These are phyloP conservation scores for Xylaria bambusicola DNA, from an alignment of 495 filamentous ascomycete genomes.

Conservation along the genomic window DNA sequence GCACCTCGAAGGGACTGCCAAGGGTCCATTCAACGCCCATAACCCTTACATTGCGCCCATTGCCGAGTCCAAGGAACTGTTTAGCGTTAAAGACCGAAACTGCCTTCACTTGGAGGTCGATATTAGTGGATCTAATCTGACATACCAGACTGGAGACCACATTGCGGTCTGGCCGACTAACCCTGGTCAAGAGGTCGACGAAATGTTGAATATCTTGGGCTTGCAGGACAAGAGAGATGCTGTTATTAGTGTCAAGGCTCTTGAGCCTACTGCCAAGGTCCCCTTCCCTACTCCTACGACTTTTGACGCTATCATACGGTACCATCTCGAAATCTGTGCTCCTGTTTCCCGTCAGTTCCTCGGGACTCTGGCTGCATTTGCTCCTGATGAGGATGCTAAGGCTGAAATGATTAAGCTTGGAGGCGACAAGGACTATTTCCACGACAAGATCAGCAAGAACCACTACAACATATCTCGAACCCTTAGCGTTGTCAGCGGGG, in stretches of 20 bases:
- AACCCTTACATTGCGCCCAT: slow-evolving; percentile 98
- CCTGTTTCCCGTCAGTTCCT: slow-evolving; percentile 97
- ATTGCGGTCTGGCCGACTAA: slow-evolving; percentile 98
- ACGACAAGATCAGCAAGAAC: slow-evolving; percentile 77
- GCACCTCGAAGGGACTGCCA: slow-evolving; percentile 82
- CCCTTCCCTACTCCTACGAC: slow-evolving; percentile 97
- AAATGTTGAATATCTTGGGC: slow-evolving; percentile 79
- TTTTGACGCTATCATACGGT: slow-evolving; percentile 89
- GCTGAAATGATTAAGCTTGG: slow-evolving; percentile 86
- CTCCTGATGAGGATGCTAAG: slow-evolving; percentile 81
- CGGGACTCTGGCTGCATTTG: slow-evolving; percentile 82
- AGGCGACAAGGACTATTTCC: slow-evolving; percentile 94
- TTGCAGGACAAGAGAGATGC: slow-evolving; percentile 73
- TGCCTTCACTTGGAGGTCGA: slow-evolving; percentile 97
- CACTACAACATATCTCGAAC: slow-evolving; percentile 90
- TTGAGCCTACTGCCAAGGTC: slow-evolving; percentile 95
- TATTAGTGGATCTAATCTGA: slow-evolving; percentile 79
- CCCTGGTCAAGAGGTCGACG: slow-evolving; percentile 86
- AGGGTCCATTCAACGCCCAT: slow-evolving; percentile 92
- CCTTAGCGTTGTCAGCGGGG: slow-evolving; percentile 69
- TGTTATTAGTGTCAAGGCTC: slow-evolving; percentile 87
- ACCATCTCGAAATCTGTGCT: slow-evolving; percentile 96
- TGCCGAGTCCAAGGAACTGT: slow-evolving; percentile 83
- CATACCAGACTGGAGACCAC: slow-evolving; percentile 96
- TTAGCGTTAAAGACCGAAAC: slow-evolving; percentile 89